phyloP scores from a whole-genome alignment of 2,329 filamentous ascomycete species.

The Nemania serpens region DNA sequence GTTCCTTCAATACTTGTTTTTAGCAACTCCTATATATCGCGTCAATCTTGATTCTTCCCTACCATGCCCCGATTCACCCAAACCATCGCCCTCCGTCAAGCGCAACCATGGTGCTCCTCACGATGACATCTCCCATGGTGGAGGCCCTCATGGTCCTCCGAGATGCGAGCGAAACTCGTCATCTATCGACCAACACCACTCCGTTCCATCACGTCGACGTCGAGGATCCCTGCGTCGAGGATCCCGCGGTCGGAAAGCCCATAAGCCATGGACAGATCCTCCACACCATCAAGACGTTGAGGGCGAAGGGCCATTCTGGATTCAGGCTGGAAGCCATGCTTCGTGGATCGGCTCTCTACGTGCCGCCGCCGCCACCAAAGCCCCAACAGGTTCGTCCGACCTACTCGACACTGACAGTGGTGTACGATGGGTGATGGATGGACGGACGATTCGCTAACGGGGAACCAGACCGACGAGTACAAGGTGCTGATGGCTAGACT shows the following conservation, averaged over 20 bases:
- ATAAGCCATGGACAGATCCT: slow-evolving; percentile 74
- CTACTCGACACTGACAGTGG: neutral
- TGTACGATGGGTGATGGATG: no score
- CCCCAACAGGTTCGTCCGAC: slow-evolving; percentile 68
- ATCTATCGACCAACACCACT: slow-evolving; percentile 7
- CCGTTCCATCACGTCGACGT: slow-evolving; percentile 27
- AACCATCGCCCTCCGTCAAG: slow-evolving; percentile 16
- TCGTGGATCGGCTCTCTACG: slow-evolving; percentile 71
- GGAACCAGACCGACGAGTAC: slow-evolving; percentile 73
- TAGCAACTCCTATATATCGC: neutral
- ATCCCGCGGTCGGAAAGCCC: slow-evolving; percentile 64
- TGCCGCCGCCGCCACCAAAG: slow-evolving; percentile 80
- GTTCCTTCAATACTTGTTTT: neutral
- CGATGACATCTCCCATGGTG: slow-evolving; percentile 72
- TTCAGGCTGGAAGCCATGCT: slow-evolving; percentile 72
- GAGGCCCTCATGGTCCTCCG: slow-evolving; percentile 57
- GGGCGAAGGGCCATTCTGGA: slow-evolving; percentile 37
- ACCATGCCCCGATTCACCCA: slow-evolving; percentile 1
- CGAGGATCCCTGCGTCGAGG: slow-evolving; percentile 54
- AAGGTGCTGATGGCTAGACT: slow-evolving; percentile 86
- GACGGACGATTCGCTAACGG: slow-evolving; percentile 16
- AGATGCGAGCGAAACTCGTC: slow-evolving; percentile 15
- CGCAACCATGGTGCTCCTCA: slow-evolving; percentile 71
- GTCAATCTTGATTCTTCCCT: neutral
- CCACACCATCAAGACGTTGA: slow-evolving; percentile 61